phyloP scores from a whole-genome alignment of 2,329 filamentous ascomycete genomes.

The Apiospora sp. region DNA sequence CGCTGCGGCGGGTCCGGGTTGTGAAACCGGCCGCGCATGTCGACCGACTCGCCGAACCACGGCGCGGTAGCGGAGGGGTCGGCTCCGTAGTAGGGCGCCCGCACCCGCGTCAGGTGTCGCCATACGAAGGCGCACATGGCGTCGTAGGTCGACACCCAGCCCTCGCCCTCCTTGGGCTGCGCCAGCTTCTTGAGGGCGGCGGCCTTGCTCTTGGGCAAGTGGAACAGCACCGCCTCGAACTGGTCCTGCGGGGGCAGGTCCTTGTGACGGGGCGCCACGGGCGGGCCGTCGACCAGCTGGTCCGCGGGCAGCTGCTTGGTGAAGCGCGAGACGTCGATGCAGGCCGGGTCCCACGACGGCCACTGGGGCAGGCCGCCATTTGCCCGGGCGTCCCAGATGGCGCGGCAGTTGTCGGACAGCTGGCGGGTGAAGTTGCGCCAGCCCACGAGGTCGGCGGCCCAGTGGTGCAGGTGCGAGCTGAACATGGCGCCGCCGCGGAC shows the following conservation, averaged over 20 bases:
- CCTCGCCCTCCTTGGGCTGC: constrained; percentile 36
- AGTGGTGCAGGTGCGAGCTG: constrained; percentile 52
- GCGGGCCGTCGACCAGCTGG: constrained; percentile 42
- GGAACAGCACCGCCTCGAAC: constrained; percentile 46
- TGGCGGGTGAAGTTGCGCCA: constrained; percentile 49
- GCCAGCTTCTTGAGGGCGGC: constrained; percentile 49
- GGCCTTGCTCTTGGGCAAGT: constrained; percentile 53
- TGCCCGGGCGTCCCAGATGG: constrained; percentile 31
- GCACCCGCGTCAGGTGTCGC: constrained; percentile 47
- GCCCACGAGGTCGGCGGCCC: constrained; percentile 51
- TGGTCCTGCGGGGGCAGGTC: constrained; percentile 33
- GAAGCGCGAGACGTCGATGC: constrained; percentile 47
- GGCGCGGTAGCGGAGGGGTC: constrained; percentile 36
- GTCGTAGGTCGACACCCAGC: constrained; percentile 56
- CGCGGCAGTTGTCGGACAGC: constrained; percentile 52
- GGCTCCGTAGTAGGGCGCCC: constrained; percentile 44
- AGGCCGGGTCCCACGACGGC: constrained; percentile 46
- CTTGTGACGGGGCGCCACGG: constrained; percentile 39
- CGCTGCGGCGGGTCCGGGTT: constrained; percentile 43
- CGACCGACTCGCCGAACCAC: constrained; percentile 48
- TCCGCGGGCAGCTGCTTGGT: constrained; percentile 41
- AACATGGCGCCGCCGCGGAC: constrained; percentile 51
- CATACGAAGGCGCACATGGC: constrained; percentile 53
- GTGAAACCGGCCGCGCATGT: constrained; percentile 48
- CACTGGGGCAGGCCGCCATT: constrained; percentile 28